Evolutionary conservation across 805 yeast genomes (phyloP).

Genomic region (Pichia deserticola): DNA sequence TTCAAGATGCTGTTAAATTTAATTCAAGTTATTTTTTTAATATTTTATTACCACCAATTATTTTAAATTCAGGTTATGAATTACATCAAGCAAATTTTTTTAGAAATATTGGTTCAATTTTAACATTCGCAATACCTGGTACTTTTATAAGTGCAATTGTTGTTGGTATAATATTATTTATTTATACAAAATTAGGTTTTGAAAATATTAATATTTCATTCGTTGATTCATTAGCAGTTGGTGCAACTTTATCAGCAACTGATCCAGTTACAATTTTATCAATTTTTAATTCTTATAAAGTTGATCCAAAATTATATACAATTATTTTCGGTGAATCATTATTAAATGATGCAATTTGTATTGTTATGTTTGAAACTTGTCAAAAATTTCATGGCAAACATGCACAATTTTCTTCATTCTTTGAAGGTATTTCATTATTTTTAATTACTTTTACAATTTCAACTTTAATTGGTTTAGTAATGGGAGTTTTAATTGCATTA

Average conservation of each 20-base stretch:
- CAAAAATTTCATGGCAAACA: slow-evolving; percentile 89
- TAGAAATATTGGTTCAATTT: slow-evolving; percentile 80
- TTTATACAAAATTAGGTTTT: slow-evolving; percentile 88
- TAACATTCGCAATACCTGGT: slow-evolving; percentile 95
- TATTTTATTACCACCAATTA: slow-evolving; percentile 90
- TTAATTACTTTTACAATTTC: slow-evolving; percentile 90
- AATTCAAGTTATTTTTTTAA: slow-evolving; percentile 93
- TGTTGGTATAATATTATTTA: slow-evolving; percentile 74
- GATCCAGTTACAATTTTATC: slow-evolving; percentile 97
- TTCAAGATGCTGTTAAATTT: slow-evolving; percentile 94
- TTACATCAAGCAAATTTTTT: slow-evolving; percentile 93
- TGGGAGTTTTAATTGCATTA: slow-evolving; percentile 86
- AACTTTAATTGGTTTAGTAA: slow-evolving; percentile 76
- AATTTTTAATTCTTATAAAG: slow-evolving; percentile 94
- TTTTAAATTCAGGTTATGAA: slow-evolving; percentile 93
- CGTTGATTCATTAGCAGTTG: slow-evolving; percentile 96
- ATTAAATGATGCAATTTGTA: slow-evolving; percentile 94
- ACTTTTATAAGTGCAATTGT: slow-evolving; percentile 90
- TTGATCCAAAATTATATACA: slow-evolving; percentile 94
- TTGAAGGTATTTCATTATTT: slow-evolving; percentile 91
- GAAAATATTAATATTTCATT: slow-evolving; percentile 85
- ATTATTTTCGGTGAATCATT: slow-evolving; percentile 95
- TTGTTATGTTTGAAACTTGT: slow-evolving; percentile 98
- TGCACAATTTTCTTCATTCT: slow-evolving; percentile 65
- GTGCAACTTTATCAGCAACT: slow-evolving; percentile 96